Base-by-base conservation (phyloP, 2,329 filamentous ascomycete genomes). In the Hymenotorrendiella dingleyae region DNA sequence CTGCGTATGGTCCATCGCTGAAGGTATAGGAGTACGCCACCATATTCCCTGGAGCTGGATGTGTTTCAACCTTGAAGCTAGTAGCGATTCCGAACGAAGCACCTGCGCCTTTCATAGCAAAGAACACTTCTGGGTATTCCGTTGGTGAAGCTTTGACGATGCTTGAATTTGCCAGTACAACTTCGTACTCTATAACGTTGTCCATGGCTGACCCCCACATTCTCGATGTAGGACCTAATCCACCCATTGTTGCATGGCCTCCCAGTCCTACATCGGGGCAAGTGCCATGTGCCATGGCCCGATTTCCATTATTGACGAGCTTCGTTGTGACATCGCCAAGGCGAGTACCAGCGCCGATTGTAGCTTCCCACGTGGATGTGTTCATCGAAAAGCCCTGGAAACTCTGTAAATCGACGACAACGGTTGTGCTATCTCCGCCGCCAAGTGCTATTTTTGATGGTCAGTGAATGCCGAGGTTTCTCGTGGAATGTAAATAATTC, bases 251-350 rank as follows among this genome's bases (percentile, higher is more conserved):
- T 3, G 74, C 70, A 52, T 80, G 76, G 0, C 76, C 76, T 26
- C 76, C 76, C 8, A 78, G 67, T 5, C 76, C 76, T 9, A 80
- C 75, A 5, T 69, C 70, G 0, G 76, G 76, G 45, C 78, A 81
- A 1, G 74, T 73, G 8, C 77, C 77, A 42, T 81, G 77, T 0
- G 77, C 65, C 40, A 81, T 71, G 2, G 76, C 77, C n/a, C 77
- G 67, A 21, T 67, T 66, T 5, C 74, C 76, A 40, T 71, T 66
- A 6, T 68, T 55, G 43, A 76, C 70, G 8, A 81, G 62, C 30
- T 64, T 61, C 26, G 67, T 56, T 8, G 74, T 72, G 11, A 82
- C 60, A 39, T 77, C 67, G 3, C 69, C 67, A 0, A 82, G 67
- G n/a, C 57, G 64, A 24, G 66, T 67, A 2, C 77, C 78, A 4